Conservation (phyloP, 306 rosid genomes). For the Fragaria nilgerrensis region DNA sequence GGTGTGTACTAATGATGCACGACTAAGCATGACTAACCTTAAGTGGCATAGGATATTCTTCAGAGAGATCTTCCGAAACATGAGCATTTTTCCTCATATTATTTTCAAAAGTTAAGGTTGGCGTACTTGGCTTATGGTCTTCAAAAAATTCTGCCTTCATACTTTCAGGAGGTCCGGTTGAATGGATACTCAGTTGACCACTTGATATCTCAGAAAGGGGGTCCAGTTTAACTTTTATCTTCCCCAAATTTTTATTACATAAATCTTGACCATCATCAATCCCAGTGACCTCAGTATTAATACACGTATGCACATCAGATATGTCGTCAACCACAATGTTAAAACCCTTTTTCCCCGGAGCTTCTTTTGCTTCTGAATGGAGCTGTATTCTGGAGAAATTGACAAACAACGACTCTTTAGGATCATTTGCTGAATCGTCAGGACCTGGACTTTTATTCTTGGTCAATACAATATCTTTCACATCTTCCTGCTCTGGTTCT, state of each 20-base stretch:
- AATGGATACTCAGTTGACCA: conserved; percentile 28
- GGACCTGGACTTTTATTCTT: conserved; percentile 30
- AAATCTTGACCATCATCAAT: conserved; percentile 24
- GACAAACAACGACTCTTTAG: conserved; percentile 22
- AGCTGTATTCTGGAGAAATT: conserved; percentile 22
- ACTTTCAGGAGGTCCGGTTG: conserved; percentile 33
- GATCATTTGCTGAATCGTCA: conserved; percentile 24
- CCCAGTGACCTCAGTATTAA: conserved; percentile 26
- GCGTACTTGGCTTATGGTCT: conserved; percentile 35
- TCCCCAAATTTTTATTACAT: conserved; percentile 29
- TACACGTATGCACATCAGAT: conserved; percentile 20
- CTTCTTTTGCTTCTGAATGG: conserved; percentile 33
- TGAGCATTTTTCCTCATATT: conserved; percentile 33
- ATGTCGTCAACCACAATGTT: conserved; percentile 19
- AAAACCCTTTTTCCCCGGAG: conserved; percentile 23
- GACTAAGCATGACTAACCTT: conserved; percentile 49
- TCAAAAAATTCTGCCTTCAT: conserved; percentile 29
- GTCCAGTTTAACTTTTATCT: conserved; percentile 35
- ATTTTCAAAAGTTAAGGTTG: conserved; percentile 20
- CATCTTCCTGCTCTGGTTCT: conserved; percentile 29
- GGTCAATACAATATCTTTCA: conserved; percentile 22
- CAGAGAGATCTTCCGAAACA: conserved; percentile 32
- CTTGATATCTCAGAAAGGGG: conserved; percentile 23
- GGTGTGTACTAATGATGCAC: conserved; percentile 4
- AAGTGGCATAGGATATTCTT: conserved; percentile 32